Conservation (phyloP, 2,329 filamentous ascomycete genomes). For the Fusarium sp. region DNA sequence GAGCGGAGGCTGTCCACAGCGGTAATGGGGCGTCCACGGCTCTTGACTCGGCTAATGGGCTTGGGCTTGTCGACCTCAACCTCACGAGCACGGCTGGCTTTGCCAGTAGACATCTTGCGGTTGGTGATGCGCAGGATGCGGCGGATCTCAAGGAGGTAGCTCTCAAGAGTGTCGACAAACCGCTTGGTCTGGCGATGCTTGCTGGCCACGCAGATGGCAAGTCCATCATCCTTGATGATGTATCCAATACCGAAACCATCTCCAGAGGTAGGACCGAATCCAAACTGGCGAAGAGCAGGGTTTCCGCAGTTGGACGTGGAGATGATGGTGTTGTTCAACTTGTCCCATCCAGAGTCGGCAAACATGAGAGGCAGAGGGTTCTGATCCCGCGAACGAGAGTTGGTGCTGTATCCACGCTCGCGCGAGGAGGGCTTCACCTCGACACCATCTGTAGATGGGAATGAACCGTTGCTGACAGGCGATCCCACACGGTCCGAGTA, state of each 20-base stretch:
- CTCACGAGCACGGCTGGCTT: constrained; percentile 64
- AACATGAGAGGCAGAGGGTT: constrained; percentile 81
- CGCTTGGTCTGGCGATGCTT: constrained; percentile 94
- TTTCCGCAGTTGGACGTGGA: constrained; percentile 99
- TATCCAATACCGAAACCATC: constrained; percentile 98
- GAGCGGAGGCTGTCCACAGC: constrained; percentile 59
- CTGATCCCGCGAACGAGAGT: constrained; percentile 58
- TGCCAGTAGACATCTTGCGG: constrained; percentile 54
- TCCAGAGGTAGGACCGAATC: constrained; percentile 92
- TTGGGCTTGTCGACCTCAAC: constrained; percentile 56
- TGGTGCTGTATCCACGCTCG: constrained; percentile 65
- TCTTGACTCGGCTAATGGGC: constrained; percentile 67
- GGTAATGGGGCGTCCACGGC: constrained; percentile 77
- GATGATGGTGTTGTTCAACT: constrained; percentile 91
- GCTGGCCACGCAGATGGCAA: constrained; percentile 90
- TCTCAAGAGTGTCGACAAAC: constrained; percentile 89
- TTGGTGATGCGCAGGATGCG: constrained; percentile 80
- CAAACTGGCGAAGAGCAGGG: constrained; percentile 92
- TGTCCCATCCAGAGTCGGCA: constrained; percentile 91
- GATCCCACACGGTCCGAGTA: constrained; percentile 58
- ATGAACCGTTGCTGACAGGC: constrained; percentile 60
- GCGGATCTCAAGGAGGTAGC: constrained; percentile 89
- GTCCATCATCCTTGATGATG: constrained; percentile 85
- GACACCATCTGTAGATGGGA: constrained; percentile 48
- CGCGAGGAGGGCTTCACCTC: constrained; percentile 51